These are phyloP conservation scores for Xylariaceae sp. DNA, from an alignment of 2,329 filamentous ascomycete genomes.

Conservation along the genomic window DNA sequence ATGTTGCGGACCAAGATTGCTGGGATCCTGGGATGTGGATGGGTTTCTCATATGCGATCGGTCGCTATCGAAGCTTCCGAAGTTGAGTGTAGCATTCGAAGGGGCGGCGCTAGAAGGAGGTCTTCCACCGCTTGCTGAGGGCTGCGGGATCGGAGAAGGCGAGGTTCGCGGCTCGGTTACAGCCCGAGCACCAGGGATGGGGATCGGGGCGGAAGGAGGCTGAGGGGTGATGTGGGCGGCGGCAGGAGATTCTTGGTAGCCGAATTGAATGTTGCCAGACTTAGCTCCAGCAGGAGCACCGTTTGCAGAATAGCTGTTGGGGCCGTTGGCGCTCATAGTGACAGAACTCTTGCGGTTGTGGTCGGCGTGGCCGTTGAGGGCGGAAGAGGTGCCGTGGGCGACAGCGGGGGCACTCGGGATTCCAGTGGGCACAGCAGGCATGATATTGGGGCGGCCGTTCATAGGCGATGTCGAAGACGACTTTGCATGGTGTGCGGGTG, in stretches of 20 bases:
- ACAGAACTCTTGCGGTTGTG: conserved; percentile 86
- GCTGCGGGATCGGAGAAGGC: conserved; percentile 89
- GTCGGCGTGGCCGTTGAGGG: conserved; percentile 64
- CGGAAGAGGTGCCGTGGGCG: conserved; percentile 58
- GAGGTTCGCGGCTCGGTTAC: conserved; percentile 82
- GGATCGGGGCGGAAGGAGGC: conserved; percentile 55
- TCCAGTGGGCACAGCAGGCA: conserved; percentile 62
- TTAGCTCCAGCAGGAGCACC: conserved; percentile 61
- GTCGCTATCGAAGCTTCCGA: conserved; percentile 79
- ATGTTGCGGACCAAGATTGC: conserved; percentile 60
- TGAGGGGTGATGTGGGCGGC: conserved; percentile 65
- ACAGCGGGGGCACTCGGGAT: conserved; percentile 62
- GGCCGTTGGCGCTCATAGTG: conserved; percentile 82
- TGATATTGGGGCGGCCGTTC: conserved; percentile 76
- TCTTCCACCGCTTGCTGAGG: conserved; percentile 76
- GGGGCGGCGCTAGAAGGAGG: conserved; percentile 69
- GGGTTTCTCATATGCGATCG: conserved; percentile 63
- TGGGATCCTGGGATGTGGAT: conserved; percentile 58
- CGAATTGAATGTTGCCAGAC: conserved; percentile 75
- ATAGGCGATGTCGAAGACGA: conserved; percentile 69
- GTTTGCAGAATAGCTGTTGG: conserved; percentile 72
- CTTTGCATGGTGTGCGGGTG: conserved; percentile 57
- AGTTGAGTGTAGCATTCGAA: conserved; percentile 65
- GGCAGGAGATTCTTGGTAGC: conserved; percentile 67
- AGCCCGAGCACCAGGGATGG: conserved; percentile 60